Evolutionary conservation across 768 basidiomycete genomes (phyloP), one percentile per base, ranked within the genome.

Genomic region (Lactifluus hygrophoroides): DNA sequence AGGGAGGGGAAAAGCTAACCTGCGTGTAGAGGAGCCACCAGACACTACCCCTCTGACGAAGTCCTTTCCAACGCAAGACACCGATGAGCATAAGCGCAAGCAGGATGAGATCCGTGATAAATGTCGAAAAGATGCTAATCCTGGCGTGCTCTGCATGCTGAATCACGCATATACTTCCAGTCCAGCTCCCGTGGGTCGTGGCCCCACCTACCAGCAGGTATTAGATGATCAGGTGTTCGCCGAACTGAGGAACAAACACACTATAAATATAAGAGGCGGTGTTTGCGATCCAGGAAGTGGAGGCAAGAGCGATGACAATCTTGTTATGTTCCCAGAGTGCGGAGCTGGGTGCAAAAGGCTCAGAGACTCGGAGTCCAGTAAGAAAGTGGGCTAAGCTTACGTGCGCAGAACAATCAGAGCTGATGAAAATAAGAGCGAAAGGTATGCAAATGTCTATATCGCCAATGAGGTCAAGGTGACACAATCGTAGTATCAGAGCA

Each of bases 341-440:
- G n/a, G 6, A 13, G 19, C 51, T 53, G 14, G 23, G 7, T 19
- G 30, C n/a, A 16, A n/a, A 16, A 10, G 17, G n/a, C 27, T 43
- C 5, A 43, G 51, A 23, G 5, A 5, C 5, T 3, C 3, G 28
- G 9, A 32, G n/a, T n/a, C n/a, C n/a, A n/a, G 21, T 7, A 9
- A 32, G 1, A 19, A 11, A 32, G 11, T 3, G 2, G 1, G 17
- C 40, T 14, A 43, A 11, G 6, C 51, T 28, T 27, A 57, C 56
- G 51, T 40, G 40, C 56, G 56, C n/a, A n/a, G 37, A 13, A 45
- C 35, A n/a, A 49, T 56, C 23, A 56, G 35, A 23, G 46, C 55
- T 25, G 55, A 56, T 7, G 55, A 45, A 19, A 25, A 56, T 7
- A 40, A 8, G 46, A 32, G 10, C 10, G 32, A 32, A 32, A 32